phyloP scores from a whole-genome alignment of 345 rosid species.

The Moricandia arvensis region DNA sequence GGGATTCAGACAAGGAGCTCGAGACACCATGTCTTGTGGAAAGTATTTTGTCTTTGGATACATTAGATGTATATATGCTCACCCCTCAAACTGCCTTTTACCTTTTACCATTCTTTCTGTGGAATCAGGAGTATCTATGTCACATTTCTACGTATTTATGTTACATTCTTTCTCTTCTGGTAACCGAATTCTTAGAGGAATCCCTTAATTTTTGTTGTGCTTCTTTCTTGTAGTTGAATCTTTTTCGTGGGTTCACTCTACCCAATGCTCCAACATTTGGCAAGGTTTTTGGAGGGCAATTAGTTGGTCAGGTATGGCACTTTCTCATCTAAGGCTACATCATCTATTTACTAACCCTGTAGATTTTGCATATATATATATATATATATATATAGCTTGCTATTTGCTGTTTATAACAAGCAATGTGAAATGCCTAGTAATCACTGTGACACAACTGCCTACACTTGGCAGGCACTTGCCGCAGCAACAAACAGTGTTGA shows the following conservation, averaged over 20 bases:
- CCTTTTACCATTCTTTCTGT: not conserved
- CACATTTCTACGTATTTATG: not conserved
- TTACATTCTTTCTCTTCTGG: not conserved
- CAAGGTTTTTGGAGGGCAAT: conserved; percentile 91
- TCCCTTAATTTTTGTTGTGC: not conserved
- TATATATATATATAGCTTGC: not conserved
- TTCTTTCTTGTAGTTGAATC: conserved; percentile 52
- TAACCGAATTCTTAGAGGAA: not conserved
- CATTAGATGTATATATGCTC: conserved; percentile 56
- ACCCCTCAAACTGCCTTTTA: not conserved
- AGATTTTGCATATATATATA: not conserved
- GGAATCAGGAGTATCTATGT: not conserved
- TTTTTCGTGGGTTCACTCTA: conserved; percentile 77
- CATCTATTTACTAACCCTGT: not conserved
- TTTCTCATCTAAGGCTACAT: not conserved
- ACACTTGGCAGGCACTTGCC: conserved; percentile 73
- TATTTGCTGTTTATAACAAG: not conserved
- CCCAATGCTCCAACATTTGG: conserved; percentile 87
- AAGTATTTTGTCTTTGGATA: conserved; percentile 68
- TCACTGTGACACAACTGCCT: conserved; percentile 1
- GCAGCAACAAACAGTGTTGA: conserved; percentile 93
- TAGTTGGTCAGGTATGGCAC: conserved; percentile 71
- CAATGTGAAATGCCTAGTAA: not conserved
- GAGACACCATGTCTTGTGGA: conserved; percentile 49
- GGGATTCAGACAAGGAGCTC: conserved; percentile 56